Evolutionary conservation across 805 yeast genomes (phyloP).

Genomic region (Myxozyma neglecta): DNA sequence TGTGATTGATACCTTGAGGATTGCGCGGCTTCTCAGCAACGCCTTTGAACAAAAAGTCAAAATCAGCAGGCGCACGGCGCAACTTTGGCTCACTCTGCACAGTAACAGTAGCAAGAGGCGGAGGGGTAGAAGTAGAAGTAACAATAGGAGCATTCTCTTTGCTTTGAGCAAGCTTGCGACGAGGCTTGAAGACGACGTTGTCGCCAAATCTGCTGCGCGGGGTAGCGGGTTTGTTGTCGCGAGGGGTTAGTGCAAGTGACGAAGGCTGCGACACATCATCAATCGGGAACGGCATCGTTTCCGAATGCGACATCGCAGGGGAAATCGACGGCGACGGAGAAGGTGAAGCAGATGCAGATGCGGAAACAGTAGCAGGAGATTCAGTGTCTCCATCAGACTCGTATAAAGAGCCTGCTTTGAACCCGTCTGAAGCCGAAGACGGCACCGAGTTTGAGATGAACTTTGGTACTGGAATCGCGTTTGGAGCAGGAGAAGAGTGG

Average conservation of each 20-base stretch:
- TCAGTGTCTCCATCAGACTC: not conserved
- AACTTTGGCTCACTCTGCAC: not conserved
- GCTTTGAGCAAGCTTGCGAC: conserved; percentile 10
- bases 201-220: conserved; percentile 21
- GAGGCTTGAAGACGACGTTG: conserved; percentile 24
- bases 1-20: no score
- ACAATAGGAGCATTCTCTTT: conserved; percentile 3
- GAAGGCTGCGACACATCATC: conserved; percentile 4
- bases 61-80: conserved; percentile 21
- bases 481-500: conserved; percentile 36
- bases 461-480: conserved; percentile 34
- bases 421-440: conserved; percentile 1
- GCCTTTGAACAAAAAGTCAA: conserved; percentile 13
- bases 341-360: not conserved
- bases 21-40: no score
- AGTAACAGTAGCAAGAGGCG: not conserved
- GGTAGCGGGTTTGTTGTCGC: not conserved
- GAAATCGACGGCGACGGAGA: not conserved
- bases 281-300: not conserved
- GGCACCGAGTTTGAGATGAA: conserved; percentile 29
- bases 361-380: no score
- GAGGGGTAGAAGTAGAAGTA: not conserved
- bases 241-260: conserved; percentile 4
- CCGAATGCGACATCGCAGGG: not conserved
- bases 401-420: not conserved